These are phyloP conservation scores for Eutrema heterophyllum DNA, from an alignment of 345 rosid species.

Conservation along the genomic window DNA sequence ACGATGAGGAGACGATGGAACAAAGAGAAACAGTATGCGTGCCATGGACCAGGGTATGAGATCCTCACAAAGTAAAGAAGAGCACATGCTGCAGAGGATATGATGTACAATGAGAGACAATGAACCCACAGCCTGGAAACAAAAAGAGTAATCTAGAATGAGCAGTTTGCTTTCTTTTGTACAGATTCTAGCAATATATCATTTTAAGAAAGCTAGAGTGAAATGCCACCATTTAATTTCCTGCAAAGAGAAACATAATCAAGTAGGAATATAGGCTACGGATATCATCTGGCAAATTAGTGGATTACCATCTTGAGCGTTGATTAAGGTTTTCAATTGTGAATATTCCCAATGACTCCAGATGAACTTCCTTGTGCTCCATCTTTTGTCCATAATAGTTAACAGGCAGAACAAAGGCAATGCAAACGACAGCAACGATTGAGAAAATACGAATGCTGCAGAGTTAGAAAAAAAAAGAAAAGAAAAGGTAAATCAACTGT, in stretches of 20 bases:
- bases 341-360: constrained; percentile 61
- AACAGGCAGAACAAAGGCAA: constrained; percentile 70
- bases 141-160: background rate
- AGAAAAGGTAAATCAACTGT: constrained; percentile 13
- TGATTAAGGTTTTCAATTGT: constrained; percentile 69
- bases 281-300: background rate
- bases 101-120: constrained; percentile 74
- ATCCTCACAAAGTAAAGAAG: constrained; percentile 87
- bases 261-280: background rate
- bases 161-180: background rate
- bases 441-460: constrained; percentile 73
- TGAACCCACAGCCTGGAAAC: constrained; percentile 84
- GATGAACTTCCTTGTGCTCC: constrained; percentile 49
- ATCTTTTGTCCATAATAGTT: constrained; percentile 74
- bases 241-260: constrained; percentile 5
- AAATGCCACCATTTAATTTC: background rate
- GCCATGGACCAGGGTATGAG: constrained; percentile 15
- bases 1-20: background rate
- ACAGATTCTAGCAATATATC: background rate
- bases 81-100: constrained; percentile 59
- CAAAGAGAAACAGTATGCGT: background rate
- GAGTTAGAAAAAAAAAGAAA: background rate
- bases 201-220: background rate
- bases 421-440: constrained; percentile 63
- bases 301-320: constrained; percentile 72